phyloP scores from a whole-genome alignment of 805 yeast genomes.

The Tetrapisispora taiwanensis region DNA sequence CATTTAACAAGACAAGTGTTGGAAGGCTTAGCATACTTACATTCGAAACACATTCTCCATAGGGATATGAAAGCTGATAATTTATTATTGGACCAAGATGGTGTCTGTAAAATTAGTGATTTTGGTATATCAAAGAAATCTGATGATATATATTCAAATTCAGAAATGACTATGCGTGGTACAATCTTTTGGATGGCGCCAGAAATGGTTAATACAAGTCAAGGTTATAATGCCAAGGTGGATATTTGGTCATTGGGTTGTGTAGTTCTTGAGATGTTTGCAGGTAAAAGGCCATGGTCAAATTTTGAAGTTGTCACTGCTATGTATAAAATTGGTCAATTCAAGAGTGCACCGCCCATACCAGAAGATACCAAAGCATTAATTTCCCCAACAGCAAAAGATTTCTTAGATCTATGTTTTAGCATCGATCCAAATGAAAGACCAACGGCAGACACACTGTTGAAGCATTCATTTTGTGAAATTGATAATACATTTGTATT shows the following conservation, averaged over 20 bases:
- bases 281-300: constrained; percentile 96
- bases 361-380: constrained; percentile 72
- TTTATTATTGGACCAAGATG: constrained; percentile 76
- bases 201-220: constrained; percentile 85
- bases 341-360: constrained; percentile 88
- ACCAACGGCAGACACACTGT: constrained; percentile 71
- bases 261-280: constrained; percentile 94
- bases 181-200: constrained; percentile 99
- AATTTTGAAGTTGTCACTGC: constrained; percentile 92
- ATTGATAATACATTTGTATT: constrained; percentile 39
- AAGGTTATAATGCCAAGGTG: constrained; percentile 94
- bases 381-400: constrained; percentile 55
- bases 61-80: constrained; percentile 95
- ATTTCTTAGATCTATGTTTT: constrained; percentile 70
- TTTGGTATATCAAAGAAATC: constrained; percentile 90
- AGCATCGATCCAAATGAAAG: constrained; percentile 66
- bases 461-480: constrained; percentile 43
- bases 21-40: constrained; percentile 78
- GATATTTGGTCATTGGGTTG: constrained; percentile 99
- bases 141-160: constrained; percentile 77
- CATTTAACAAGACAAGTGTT: constrained; percentile 72
- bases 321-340: constrained; percentile 76
- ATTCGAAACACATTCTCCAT: constrained; percentile 86
- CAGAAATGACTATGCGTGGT: constrained; percentile 98
- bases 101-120: constrained; percentile 90